Percentiles rank a stretch among this genome's conserved stretches.
phyloP scores from a whole-genome alignment of 805 yeast species.

The Yarrowia hollandica region DNA sequence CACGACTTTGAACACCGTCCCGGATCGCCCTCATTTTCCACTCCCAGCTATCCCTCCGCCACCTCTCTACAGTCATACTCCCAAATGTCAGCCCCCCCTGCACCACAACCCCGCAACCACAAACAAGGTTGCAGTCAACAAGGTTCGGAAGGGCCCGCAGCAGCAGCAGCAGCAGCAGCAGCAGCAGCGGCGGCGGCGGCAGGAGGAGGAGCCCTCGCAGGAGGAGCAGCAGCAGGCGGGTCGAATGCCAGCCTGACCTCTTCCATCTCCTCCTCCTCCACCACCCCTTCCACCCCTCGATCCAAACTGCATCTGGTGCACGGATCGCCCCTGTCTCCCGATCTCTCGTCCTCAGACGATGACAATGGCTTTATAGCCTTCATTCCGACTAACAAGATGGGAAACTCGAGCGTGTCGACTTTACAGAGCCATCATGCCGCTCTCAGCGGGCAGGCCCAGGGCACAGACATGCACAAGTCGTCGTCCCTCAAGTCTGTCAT shows the following conservation, averaged over 20 bases:
- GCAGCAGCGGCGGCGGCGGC: too few species aligned
- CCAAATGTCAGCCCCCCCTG: not conserved
- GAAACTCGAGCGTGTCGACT: slow-evolving; percentile 15
- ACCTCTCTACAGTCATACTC: not conserved
- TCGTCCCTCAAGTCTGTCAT: not conserved
- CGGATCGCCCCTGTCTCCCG: slow-evolving; percentile 2
- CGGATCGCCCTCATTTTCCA: too few species aligned
- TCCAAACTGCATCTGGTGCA: slow-evolving; percentile 4
- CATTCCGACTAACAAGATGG: slow-evolving; percentile 22
- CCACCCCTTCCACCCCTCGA: not conserved
- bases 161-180: too few species aligned
- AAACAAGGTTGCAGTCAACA: not conserved
- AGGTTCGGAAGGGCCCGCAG: not conserved
- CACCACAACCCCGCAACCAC: slow-evolving; percentile 3
- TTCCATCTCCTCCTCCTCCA: too few species aligned
- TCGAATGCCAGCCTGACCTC: too few species aligned
- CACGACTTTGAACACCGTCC: slow-evolving; percentile 20
- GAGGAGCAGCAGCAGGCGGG: not conserved
- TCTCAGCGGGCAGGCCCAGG: not conserved
- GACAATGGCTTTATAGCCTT: slow-evolving; percentile 32
- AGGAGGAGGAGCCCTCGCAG: too few species aligned
- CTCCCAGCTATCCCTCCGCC: not conserved
- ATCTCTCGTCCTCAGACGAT: slow-evolving; percentile 20
- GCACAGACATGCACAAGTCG: not conserved
- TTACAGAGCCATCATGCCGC: not conserved